Percentiles rank a stretch among this genome's conserved stretches.
These are phyloP conservation scores for Fusarium sacchari DNA, from an alignment of 2,329 filamentous ascomycete genomes.

Conservation along the genomic window DNA sequence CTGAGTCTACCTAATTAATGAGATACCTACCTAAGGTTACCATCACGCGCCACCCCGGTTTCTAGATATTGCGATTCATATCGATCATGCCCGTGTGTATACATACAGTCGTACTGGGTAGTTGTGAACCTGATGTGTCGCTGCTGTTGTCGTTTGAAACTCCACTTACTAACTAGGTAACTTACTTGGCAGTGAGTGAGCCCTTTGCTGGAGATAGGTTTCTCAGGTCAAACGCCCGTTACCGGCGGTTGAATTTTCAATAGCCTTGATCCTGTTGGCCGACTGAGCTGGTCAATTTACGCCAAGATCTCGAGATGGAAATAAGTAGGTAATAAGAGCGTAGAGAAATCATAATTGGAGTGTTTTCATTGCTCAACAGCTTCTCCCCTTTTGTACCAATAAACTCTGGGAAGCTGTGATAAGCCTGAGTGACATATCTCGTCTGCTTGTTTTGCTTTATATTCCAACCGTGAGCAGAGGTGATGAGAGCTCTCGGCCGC, in stretches of 20 bases:
- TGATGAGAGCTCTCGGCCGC: neutral
- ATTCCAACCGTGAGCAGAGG: neutral
- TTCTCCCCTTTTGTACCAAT: neutral
- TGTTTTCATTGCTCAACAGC: neutral
- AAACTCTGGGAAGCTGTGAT: neutral
- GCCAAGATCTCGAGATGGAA: neutral
- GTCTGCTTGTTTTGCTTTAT: neutral
- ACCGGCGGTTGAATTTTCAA: conserved; percentile 37
- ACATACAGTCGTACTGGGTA: neutral
- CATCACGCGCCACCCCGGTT: no score
- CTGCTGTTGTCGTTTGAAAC: neutral
- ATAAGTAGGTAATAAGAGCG: neutral
- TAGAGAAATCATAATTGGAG: neutral
- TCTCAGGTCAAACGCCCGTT: neutral
- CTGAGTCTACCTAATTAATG: neutral
- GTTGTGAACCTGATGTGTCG: no score
- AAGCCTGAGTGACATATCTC: neutral
- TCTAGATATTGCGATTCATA: no score
- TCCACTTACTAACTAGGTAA: no score
- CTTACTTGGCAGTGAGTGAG: neutral
- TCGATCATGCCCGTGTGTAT: neutral
- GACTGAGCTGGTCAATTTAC: neutral
- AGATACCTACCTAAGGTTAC: no score
- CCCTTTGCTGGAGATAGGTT: neutral
- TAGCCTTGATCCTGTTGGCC: conserved; percentile 27